Percentiles rank a stretch among this genome's conserved stretches.
phyloP scores from a whole-genome alignment of 2,329 filamentous ascomycete species.

The Bipolaris victoriae region DNA sequence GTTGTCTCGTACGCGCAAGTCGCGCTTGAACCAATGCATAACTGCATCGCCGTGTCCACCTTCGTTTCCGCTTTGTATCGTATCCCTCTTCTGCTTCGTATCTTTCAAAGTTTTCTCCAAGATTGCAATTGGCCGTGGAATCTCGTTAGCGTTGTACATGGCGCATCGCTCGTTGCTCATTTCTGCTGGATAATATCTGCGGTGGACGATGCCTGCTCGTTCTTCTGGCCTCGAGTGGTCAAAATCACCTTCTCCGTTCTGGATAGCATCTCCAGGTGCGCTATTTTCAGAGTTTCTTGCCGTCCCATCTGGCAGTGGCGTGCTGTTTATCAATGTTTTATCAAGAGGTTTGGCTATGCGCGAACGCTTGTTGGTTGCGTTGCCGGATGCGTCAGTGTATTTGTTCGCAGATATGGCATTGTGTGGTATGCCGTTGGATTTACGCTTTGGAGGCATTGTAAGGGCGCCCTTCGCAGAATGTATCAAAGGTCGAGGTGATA shows the following conservation, averaged over 20 bases:
- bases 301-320: constrained; percentile 10
- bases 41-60: constrained; percentile 64
- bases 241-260: constrained; percentile 25
- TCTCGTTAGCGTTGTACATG: constrained; percentile 72
- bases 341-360: constrained; percentile 35
- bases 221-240: constrained; percentile 50
- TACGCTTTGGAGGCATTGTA: constrained; percentile 30
- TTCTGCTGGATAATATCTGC: constrained; percentile 80
- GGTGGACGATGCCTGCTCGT: constrained; percentile 51
- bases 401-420: constrained; percentile 37
- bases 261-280: constrained; percentile 20
- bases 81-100: constrained; percentile 62
- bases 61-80: constrained; percentile 46
- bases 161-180: constrained; percentile 81
- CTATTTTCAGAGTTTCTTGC: constrained; percentile 27
- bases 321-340: constrained; percentile 32
- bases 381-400: constrained; percentile 45
- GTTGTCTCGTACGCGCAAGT: constrained; percentile 77
- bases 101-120: constrained; percentile 66
- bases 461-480: not conserved
- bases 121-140: constrained; percentile 75
- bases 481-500: no score
- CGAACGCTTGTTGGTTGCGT: constrained; percentile 48
- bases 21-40: constrained; percentile 90
- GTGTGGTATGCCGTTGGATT: constrained; percentile 36